Evolutionary conservation across 2,329 filamentous ascomycete genomes (phyloP).

Genomic region (Fusarium agapanthi): DNA sequence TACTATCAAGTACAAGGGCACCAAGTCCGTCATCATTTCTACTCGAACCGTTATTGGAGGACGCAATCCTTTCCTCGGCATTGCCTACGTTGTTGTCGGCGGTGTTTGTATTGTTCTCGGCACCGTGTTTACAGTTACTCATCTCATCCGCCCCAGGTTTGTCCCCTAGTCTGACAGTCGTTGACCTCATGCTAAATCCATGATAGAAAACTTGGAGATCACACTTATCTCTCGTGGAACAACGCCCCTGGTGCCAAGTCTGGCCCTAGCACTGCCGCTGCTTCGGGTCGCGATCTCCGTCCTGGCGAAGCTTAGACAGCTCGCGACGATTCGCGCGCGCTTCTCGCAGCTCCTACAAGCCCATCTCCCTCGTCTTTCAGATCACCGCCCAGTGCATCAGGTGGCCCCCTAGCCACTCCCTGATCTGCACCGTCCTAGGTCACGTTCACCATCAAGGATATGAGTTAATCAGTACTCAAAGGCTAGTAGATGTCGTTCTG

Average conservation of each 20-base stretch:
- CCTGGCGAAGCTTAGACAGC: constrained; percentile 53
- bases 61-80: constrained; percentile 93
- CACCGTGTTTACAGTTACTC: constrained; percentile 85
- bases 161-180: constrained; percentile 41
- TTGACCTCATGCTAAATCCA: neutral
- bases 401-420: neutral
- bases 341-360: constrained; percentile 22
- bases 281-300: constrained; percentile 66
- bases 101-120: constrained; percentile 92
- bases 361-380: constrained; percentile 15
- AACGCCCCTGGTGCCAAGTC: constrained; percentile 60
- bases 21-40: constrained; percentile 88
- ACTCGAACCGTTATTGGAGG: constrained; percentile 94
- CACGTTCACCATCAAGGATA: neutral
- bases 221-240: constrained; percentile 98
- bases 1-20: constrained; percentile 80
- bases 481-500: neutral
- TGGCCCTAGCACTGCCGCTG: constrained; percentile 54
- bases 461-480: neutral
- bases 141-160: constrained; percentile 89
- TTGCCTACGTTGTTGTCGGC: constrained; percentile 93
- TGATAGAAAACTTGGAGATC: constrained; percentile 92
- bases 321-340: constrained; percentile 40
- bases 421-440: neutral
- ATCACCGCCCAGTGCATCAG: constrained; percentile 6